A percentile compares a stretch with the other conserved stretches of the same genome.
Evolutionary conservation across 495 filamentous ascomycete species (phyloP).

Genomic region (Neurospora sp.): DNA sequence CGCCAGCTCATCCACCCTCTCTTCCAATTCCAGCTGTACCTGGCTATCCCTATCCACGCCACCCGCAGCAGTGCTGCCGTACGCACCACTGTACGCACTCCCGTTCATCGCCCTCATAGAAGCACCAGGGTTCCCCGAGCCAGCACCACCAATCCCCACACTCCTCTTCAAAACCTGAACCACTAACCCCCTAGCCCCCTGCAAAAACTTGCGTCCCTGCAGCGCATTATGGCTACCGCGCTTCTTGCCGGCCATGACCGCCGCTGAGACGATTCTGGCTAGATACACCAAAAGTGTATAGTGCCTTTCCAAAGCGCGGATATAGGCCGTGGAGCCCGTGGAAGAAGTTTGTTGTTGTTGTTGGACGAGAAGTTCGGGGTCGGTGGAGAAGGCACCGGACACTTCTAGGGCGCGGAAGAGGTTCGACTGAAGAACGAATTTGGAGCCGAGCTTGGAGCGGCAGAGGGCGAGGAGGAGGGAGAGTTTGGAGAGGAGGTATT

Average conservation of each 20-base stretch:
- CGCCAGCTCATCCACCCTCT: constrained; percentile 43
- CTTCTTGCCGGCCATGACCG: constrained; percentile 47
- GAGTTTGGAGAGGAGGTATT: constrained; percentile 66
- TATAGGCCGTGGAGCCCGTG: constrained; percentile 10
- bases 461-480: constrained; percentile 76
- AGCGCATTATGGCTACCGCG: constrained; percentile 74
- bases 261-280: constrained; percentile 68
- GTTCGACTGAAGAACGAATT: constrained; percentile 71
- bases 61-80: not conserved
- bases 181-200: constrained; percentile 67
- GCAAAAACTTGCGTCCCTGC: constrained; percentile 65
- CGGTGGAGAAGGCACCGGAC: constrained; percentile 74
- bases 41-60: constrained; percentile 14
- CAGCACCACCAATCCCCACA: constrained; percentile 55
- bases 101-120: not conserved
- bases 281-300: constrained; percentile 75
- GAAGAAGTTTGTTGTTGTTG: not conserved
- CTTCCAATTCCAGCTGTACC: constrained; percentile 26
- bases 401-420: constrained; percentile 76
- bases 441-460: constrained; percentile 69
- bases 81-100: not conserved
- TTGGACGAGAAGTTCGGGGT: constrained; percentile 60
- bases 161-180: constrained; percentile 86
- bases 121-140: not conserved
- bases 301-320: constrained; percentile 61